phyloP scores from a whole-genome alignment of 768 basidiomycete species.

The Mycena kentingensis region DNA sequence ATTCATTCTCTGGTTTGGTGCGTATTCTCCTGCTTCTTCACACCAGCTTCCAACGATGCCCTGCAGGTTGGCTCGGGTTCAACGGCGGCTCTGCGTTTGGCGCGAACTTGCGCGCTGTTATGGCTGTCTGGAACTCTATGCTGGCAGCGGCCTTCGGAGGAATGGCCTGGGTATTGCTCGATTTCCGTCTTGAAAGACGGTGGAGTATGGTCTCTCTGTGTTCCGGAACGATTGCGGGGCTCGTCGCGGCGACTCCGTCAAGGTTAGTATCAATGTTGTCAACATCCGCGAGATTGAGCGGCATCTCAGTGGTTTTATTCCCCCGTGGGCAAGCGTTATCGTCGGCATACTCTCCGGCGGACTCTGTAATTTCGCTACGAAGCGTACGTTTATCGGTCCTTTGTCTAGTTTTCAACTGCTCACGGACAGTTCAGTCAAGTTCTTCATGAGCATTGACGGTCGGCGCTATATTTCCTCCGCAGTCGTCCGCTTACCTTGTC shows the following conservation, averaged over 20 bases:
- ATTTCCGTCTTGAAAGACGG: slow-evolving; percentile 78
- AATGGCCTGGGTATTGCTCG: slow-evolving; percentile 79
- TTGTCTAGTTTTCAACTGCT: slow-evolving; percentile 2
- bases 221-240: slow-evolving; percentile 86
- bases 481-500: no score
- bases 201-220: slow-evolving; percentile 93
- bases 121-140: slow-evolving; percentile 90
- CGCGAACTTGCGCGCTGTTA: slow-evolving; percentile 83
- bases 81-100: slow-evolving; percentile 90
- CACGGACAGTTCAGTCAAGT: slow-evolving; percentile 54
- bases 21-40: no score
- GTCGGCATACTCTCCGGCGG: slow-evolving; percentile 74
- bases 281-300: no score
- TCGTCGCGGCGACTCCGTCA: slow-evolving; percentile 88
- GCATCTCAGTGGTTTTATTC: slow-evolving; percentile 79
- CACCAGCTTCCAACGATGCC: no score
- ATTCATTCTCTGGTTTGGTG: slow-evolving; percentile 82
- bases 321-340: slow-evolving; percentile 74
- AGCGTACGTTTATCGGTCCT: slow-evolving; percentile 47
- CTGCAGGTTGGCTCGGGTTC: slow-evolving; percentile 80
- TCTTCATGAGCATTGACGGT: slow-evolving; percentile 64
- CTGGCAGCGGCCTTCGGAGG: slow-evolving; percentile 80
- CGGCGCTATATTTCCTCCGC: no score
- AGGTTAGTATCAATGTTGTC: background rate
- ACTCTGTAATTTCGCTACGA: slow-evolving; percentile 83